Evolutionary conservation across 1,284 basidiomycete genomes (phyloP).

Genomic region (Amylostereum areolatum): DNA sequence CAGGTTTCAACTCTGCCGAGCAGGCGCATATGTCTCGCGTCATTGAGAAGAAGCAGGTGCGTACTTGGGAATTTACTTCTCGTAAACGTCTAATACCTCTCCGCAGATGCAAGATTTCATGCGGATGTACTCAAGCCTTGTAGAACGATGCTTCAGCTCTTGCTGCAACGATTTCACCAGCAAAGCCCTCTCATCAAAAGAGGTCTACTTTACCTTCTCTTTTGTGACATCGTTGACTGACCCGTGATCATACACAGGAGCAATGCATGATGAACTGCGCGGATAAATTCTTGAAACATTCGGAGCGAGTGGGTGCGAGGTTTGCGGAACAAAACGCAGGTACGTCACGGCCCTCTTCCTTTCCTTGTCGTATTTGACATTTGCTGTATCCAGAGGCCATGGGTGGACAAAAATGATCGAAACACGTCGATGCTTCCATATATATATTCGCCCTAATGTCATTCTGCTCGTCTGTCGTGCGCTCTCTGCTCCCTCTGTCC

Average conservation of each 20-base stretch:
- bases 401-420: conserved; percentile 14
- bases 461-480: no score
- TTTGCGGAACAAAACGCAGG: conserved; percentile 90
- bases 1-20: conserved; percentile 76
- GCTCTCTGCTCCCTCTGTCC: no score
- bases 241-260: conserved; percentile 38
- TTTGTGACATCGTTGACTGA: not conserved
- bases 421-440: no score
- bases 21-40: conserved; percentile 87
- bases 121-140: conserved; percentile 91
- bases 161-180: conserved; percentile 97
- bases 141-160: conserved; percentile 92
- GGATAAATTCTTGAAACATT: conserved; percentile 98
- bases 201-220: conserved; percentile 46
- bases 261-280: conserved; percentile 68
- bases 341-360: conserved; percentile 28
- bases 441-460: no score
- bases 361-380: not conserved
- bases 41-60: conserved; percentile 91
- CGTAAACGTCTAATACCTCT: conserved; percentile 1
- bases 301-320: conserved; percentile 87
- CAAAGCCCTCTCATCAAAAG: conserved; percentile 89
- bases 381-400: conserved; percentile 23
- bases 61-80: conserved; percentile 13
- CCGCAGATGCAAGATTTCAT: conserved; percentile 97